Base-by-base conservation (phyloP, 129 eudicot genomes). In the Heracleum sosnowskyi region DNA sequence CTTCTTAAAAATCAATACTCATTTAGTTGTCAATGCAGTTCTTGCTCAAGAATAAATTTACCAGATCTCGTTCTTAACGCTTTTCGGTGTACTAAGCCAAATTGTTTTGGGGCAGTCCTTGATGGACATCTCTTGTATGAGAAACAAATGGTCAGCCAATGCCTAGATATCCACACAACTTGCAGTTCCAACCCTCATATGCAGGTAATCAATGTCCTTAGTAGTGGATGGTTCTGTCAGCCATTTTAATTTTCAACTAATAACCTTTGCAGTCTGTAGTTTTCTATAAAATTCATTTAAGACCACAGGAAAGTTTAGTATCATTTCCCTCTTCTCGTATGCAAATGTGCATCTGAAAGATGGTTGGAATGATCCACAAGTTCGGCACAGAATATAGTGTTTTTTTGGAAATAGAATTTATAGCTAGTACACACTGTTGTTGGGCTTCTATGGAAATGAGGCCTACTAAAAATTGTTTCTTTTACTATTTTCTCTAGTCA, bases 101-200 rank as follows among this genome's bases (percentile, higher is more conserved):
- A 82, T 83, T 95, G 98, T 78, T 81, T 46, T 17, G 98, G 98
- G 47, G 96, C 83, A 73, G 92, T 95, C 73, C 86, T 95, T 57
- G 91, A 91, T 80, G 71, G 79, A 36, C 62, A 77, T 78, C 81
- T 74, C 66, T 71, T 81, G 39, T 79, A 80, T 77, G 92, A 89
- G 76, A 86, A 83, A 35, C 86, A 84, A 49, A 94, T 89, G 82
- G 73, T 73, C 76, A 78, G 69, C 70, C 82, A 76, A 17, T 80
- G 80, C 70, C 51, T n/a, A 82, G 69, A 76, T 74, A 73, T 53
- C 74, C 78, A 60, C 24, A 69, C 69, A 72, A 31, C 28, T 69
- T 55, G 66, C 71, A 78, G 78, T 79, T 47, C 41, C 31, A 84
- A 77, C 37, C 80, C 57, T 31, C 77, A 75, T 47, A n/a, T 73